A percentile compares a stretch with the other conserved stretches of the same genome.
Conservation (phyloP, 2,329 filamentous ascomycete genomes). For the Aspergillus melleus region DNA sequence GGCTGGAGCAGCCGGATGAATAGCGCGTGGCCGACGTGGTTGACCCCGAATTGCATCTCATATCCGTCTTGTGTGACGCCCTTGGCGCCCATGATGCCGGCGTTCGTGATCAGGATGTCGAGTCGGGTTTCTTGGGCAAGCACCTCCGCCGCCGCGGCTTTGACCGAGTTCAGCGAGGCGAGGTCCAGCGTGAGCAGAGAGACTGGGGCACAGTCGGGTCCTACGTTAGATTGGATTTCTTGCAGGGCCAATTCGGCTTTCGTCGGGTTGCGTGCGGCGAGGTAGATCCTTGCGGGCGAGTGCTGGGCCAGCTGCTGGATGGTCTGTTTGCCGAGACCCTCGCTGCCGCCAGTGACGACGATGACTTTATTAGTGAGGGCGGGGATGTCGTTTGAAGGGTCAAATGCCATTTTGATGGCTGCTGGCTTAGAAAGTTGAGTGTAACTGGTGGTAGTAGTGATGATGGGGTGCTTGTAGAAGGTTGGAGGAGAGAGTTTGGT, state of each 20-base stretch:
- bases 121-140: slow-evolving; percentile 14
- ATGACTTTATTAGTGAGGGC: slow-evolving; percentile 35
- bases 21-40: slow-evolving; percentile 41
- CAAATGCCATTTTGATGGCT: slow-evolving; percentile 22
- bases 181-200: slow-evolving; percentile 42
- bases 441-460: not conserved
- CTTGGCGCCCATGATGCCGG: slow-evolving; percentile 44
- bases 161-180: slow-evolving; percentile 34
- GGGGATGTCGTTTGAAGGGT: slow-evolving; percentile 34
- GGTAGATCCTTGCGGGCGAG: slow-evolving; percentile 39
- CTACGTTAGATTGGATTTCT: slow-evolving; percentile 14
- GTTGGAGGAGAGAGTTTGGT: not conserved
- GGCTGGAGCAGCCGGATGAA: slow-evolving; percentile 38
- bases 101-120: slow-evolving; percentile 43
- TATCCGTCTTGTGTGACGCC: slow-evolving; percentile 36
- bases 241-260: slow-evolving; percentile 20
- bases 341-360: slow-evolving; percentile 37
- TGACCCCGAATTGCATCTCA: slow-evolving; percentile 42
- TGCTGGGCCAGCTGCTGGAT: slow-evolving; percentile 45
- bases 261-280: slow-evolving; percentile 35
- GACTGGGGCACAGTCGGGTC: slow-evolving; percentile 19
- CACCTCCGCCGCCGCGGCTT: not conserved
- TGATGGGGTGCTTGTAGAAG: not conserved
- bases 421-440: not conserved
- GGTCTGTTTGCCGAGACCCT: slow-evolving; percentile 48